These are phyloP conservation scores for Boletus fagicola DNA, from an alignment of 768 basidiomycete species.

Conservation along the genomic window DNA sequence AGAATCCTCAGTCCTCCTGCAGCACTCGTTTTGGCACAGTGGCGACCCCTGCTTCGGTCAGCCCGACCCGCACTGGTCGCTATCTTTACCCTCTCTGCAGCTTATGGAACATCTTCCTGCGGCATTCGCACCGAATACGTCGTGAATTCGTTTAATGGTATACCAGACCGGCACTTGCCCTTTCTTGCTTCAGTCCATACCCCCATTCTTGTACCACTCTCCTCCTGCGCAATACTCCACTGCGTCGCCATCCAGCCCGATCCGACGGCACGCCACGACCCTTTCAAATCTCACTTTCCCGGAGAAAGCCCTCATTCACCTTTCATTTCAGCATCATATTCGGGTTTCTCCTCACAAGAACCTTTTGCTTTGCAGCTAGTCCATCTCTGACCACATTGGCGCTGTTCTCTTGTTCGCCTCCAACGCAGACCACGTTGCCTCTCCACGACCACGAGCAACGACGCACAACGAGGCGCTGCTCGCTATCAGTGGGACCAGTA, in stretches of 20 bases:
- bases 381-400: neutral
- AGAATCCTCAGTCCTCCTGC: conserved; percentile 19
- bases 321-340: conserved; percentile 6
- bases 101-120: neutral
- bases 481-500: conserved; percentile 5
- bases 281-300: conserved; percentile 1
- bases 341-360: neutral
- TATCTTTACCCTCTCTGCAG: neutral
- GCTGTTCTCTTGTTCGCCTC: neutral
- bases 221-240: conserved; percentile 11
- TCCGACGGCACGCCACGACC: conserved; percentile 8
- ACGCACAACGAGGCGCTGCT: conserved; percentile 3
- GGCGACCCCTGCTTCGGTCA: neutral
- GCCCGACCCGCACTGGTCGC: conserved; percentile 5
- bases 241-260: conserved; percentile 2
- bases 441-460: conserved; percentile 1
- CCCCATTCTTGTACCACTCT: conserved; percentile 20
- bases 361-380: neutral
- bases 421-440: neutral
- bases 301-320: neutral
- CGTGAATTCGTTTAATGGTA: conserved; percentile 6
- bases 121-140: conserved; percentile 10
- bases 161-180: neutral
- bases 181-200: neutral
- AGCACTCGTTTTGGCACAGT: neutral